Conservation (phyloP, 1,284 basidiomycete genomes). For the Sporisorium scitamineum region DNA sequence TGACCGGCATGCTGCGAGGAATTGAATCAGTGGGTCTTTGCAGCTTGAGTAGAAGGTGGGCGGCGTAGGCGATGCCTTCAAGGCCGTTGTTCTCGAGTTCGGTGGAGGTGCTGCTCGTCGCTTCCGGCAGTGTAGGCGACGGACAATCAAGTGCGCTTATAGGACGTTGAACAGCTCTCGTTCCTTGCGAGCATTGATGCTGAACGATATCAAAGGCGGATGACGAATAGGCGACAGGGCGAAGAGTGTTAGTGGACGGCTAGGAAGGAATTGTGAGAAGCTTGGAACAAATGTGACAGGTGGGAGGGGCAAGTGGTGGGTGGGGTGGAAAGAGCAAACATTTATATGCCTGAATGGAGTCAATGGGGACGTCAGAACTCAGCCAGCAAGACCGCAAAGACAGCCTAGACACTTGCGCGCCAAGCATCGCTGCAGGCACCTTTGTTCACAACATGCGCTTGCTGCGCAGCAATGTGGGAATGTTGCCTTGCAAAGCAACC, state of each 20-base stretch:
- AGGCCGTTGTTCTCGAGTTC: conserved; percentile 15
- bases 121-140: background rate
- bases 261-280: background rate
- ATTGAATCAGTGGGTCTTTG: background rate
- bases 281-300: background rate
- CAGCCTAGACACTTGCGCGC: no score
- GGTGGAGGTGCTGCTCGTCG: background rate
- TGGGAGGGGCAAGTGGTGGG: conserved; percentile 4
- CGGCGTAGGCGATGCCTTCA: conserved; percentile 41
- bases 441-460: conserved; percentile 18
- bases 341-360: conserved; percentile 1
- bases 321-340: background rate
- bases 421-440: conserved; percentile 18
- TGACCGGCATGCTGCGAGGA: background rate
- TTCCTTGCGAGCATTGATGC: background rate
- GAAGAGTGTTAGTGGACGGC: background rate
- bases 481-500: background rate
- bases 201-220: background rate
- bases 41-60: conserved; percentile 28
- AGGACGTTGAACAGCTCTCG: background rate
- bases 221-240: no score
- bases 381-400: no score
- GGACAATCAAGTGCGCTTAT: background rate
- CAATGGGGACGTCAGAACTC: background rate
- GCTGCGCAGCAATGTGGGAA: conserved; percentile 20